Conservation (phyloP, 1,284 basidiomycete species). For the Pascua guehoae region DNA sequence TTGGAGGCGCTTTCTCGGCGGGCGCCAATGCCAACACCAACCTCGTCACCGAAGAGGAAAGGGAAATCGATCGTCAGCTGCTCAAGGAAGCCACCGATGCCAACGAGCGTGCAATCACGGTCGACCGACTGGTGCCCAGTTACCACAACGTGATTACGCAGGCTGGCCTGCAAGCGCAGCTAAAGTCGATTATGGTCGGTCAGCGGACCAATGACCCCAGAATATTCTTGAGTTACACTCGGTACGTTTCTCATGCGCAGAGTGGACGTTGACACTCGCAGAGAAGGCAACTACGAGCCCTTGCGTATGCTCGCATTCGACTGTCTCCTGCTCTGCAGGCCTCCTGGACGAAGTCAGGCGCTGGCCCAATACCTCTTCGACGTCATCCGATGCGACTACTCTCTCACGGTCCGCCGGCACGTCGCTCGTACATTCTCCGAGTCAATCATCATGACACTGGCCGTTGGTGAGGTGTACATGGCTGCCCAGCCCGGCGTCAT, state of each 20-base stretch:
- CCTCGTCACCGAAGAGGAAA: constrained; percentile 12
- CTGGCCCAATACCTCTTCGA: constrained; percentile 84
- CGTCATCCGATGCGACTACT: constrained; percentile 84
- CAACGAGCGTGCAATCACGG: constrained; percentile 85
- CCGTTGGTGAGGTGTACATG: constrained; percentile 77
- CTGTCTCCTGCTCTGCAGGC: constrained; percentile 80
- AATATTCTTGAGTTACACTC: constrained; percentile 81
- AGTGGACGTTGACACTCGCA: constrained; percentile 35
- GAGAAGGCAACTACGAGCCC: constrained; percentile 88
- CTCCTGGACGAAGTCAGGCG: constrained; percentile 50
- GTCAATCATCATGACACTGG: constrained; percentile 78
- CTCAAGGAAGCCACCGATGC: constrained; percentile 70
- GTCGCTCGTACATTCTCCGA: constrained; percentile 82
- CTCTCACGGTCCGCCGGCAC: constrained; percentile 74
- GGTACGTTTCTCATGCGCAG: constrained; percentile 54
- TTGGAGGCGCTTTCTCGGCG: constrained; percentile 55
- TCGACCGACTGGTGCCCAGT: constrained; percentile 93
- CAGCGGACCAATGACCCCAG: constrained; percentile 76
- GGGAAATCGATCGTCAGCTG: constrained; percentile 48
- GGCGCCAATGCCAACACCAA: constrained; percentile 21
- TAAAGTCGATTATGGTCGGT: constrained; percentile 72
- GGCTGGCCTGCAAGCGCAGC: constrained; percentile 80
- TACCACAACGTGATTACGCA: constrained; percentile 90
- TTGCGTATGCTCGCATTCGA: constrained; percentile 91
- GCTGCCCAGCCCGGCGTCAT: constrained; percentile 29